Base-by-base conservation (phyloP, 177 flowering plant genomes). In the Vitis hybrid region DNA sequence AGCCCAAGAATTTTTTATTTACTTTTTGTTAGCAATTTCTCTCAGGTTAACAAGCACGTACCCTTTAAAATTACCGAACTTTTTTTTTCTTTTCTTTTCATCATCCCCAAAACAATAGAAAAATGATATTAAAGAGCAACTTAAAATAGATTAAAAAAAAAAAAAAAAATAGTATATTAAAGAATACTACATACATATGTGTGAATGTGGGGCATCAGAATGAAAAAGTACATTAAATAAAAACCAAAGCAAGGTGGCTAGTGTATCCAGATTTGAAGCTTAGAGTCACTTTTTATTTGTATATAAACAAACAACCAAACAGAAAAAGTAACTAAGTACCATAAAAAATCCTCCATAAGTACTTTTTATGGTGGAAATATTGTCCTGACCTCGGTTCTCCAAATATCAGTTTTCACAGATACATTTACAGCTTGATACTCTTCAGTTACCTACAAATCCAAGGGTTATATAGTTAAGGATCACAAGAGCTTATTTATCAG, bases 391-490 rank as follows among this genome's bases (percentile, higher is more conserved):
- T 89, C 96, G 69, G 88, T 76, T 76, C 86, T 83, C 84, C 86
- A 85, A 18, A 32, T 68, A 78, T 91, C 96, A 70, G 81, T 72
- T 75, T 83, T 89, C 64, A 95, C 87, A 27, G 91, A 90, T 46
- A 95, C 93, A 81, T 90, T 93, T 49, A 95, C 99, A 59, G 91
- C 93, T 70, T 93, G 98, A 81, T 80, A 86, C 69, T 93, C 98
- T 70, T 89, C 94, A 46, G 91, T 91, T 11, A 86, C 92, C 99
- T 95, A 69, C 74, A 79, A 73, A 62, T 12, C 11, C 50, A 73
- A n/a, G 4, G 56, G 49, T 35, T 72, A 27, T 49, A 63, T n/a
- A 21, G 58, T 57, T 55, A 11, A 56, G 10, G 11, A 14, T 50
- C 27, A 27, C 21, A 73, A 49, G 32, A 68, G 24, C 9, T 46